These are phyloP conservation scores for Candida sithepensis DNA, from an alignment of 805 yeast species.

Conservation along the genomic window DNA sequence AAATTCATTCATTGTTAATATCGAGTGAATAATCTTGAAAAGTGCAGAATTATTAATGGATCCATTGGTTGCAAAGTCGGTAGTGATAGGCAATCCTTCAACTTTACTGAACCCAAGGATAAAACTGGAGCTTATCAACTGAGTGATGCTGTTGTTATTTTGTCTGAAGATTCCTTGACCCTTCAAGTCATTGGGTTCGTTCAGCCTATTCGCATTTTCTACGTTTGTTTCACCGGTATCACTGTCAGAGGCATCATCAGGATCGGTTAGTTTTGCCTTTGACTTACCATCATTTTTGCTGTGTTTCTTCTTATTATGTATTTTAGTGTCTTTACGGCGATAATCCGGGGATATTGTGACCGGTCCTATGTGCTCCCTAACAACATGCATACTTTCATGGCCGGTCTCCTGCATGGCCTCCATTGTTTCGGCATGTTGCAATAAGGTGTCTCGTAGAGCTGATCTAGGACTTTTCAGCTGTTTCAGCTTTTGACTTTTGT, in stretches of 20 bases:
- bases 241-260: constrained; percentile 4
- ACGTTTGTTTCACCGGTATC: background rate
- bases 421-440: constrained; percentile 5
- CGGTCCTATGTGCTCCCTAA: constrained; percentile 5
- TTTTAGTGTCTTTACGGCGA: background rate
- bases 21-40: constrained; percentile 13
- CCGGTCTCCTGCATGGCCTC: constrained; percentile 1
- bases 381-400: background rate
- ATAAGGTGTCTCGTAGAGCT: constrained; percentile 19
- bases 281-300: background rate
- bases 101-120: constrained; percentile 30
- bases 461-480: constrained; percentile 23
- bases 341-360: constrained; percentile 4
- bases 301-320: background rate
- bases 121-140: constrained; percentile 27
- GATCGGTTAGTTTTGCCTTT: no score
- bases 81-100: constrained; percentile 18
- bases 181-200: background rate
- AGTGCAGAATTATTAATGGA: constrained; percentile 22
- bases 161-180: constrained; percentile 4
- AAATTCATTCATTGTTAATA: constrained; percentile 13
- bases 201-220: background rate
- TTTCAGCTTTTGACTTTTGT: constrained; percentile 12
- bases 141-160: constrained; percentile 15
- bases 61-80: constrained; percentile 3